Conservation (phyloP, 305 asterid genomes). For the Fraxinus nigra region DNA sequence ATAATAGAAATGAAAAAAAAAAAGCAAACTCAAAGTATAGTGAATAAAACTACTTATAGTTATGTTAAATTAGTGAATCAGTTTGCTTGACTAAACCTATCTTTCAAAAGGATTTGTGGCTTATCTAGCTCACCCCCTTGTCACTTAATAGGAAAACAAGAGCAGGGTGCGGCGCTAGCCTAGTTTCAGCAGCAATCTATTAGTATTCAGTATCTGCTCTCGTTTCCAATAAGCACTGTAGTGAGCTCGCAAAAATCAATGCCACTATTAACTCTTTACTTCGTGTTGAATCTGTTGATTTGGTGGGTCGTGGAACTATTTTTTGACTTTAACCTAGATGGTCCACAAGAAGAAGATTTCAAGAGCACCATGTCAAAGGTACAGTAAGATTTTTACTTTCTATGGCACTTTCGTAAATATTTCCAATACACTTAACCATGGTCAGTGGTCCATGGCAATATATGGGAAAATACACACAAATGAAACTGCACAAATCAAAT, state of each 20-base stretch:
- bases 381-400: not conserved
- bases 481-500: slow-evolving; percentile 6
- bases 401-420: not conserved
- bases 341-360: not conserved
- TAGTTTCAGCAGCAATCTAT: not conserved
- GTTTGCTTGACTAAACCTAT: not conserved
- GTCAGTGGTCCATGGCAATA: not conserved
- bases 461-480: not conserved
- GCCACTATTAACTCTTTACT: not conserved
- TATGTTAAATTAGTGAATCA: not conserved
- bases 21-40: not conserved
- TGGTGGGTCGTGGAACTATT: not conserved
- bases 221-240: not conserved
- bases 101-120: not conserved
- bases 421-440: not conserved
- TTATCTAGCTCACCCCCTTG: not conserved
- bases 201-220: not conserved
- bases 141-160: not conserved
- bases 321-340: not conserved
- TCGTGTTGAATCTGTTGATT: not conserved
- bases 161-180: not conserved
- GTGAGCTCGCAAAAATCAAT: not conserved
- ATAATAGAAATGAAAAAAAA: not conserved
- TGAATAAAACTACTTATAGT: not conserved
- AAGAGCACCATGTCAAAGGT: not conserved